Evolutionary conservation across 2,329 filamentous ascomycete genomes (phyloP).

Genomic region (Ophiostoma ips): DNA sequence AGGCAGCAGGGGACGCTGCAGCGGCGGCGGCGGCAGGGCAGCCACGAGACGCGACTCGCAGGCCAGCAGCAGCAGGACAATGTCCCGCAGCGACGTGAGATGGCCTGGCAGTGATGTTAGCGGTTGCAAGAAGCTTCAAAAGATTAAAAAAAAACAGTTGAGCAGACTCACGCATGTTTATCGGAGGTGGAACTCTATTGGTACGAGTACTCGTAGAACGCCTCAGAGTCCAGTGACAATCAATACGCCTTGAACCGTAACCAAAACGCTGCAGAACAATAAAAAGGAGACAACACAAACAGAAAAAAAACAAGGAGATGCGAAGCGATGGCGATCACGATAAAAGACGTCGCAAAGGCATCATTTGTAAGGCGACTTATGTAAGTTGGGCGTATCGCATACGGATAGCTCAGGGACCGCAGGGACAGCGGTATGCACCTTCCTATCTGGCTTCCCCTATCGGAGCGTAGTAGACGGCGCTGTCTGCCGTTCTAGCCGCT

Average conservation of each 20-base stretch:
- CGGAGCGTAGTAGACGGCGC: too few species aligned
- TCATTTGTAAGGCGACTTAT: not conserved
- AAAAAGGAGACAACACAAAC: not conserved
- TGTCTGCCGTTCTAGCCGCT: not conserved
- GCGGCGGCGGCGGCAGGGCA: not conserved
- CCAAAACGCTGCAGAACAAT: too few species aligned
- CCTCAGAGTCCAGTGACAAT: too few species aligned
- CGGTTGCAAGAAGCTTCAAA: too few species aligned
- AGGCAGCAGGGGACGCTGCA: conserved; percentile 7
- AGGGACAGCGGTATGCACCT: too few species aligned
- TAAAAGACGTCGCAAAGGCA: not conserved
- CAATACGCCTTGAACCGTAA: too few species aligned
- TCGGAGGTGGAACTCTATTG: too few species aligned
- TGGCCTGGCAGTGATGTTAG: not conserved
- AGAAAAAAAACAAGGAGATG: not conserved
- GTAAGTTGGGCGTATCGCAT: not conserved
- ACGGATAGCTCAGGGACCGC: too few species aligned
- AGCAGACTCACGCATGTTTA: too few species aligned
- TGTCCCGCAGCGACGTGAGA: not conserved
- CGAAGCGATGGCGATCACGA: not conserved
- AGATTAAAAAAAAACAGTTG: too few species aligned
- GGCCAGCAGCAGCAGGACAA: conserved; percentile 5
- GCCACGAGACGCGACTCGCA: not conserved
- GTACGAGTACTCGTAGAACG: too few species aligned
- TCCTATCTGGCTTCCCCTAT: too few species aligned